phyloP scores from a whole-genome alignment of 148 eudicot genomes.

The Silene uniflora region DNA sequence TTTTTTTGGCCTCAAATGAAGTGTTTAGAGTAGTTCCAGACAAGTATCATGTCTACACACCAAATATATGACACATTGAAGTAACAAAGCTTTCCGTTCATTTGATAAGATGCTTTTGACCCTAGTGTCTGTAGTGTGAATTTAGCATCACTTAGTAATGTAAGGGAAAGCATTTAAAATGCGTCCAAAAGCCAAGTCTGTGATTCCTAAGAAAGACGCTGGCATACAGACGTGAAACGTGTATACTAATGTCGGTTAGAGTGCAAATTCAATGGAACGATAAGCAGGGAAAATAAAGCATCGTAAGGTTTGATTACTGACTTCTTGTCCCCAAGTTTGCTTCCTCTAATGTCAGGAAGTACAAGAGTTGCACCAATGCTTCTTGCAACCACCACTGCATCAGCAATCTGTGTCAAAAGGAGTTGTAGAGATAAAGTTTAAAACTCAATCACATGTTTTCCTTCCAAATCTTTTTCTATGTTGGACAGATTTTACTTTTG shows the following conservation, averaged over 20 bases:
- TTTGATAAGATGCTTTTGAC: neutral
- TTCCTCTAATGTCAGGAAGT: constrained; percentile 92
- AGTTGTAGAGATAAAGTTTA: constrained; percentile 1
- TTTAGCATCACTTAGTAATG: neutral
- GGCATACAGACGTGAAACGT: neutral
- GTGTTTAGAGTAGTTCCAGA: neutral
- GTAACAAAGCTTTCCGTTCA: neutral
- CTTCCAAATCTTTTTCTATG: too few relatives aligned
- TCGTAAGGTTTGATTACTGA: constrained; percentile 28
- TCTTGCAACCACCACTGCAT: constrained; percentile 87
- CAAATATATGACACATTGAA: neutral
- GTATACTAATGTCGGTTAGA: neutral
- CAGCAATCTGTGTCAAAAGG: constrained; percentile 55
- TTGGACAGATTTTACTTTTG: too few relatives aligned
- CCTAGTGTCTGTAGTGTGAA: too few relatives aligned
- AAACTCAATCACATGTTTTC: neutral
- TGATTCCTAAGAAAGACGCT: neutral
- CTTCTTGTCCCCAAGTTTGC: constrained; percentile 78
- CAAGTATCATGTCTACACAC: neutral
- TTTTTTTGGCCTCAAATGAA: too few relatives aligned
- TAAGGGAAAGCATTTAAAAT: neutral
- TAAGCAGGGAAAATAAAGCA: neutral
- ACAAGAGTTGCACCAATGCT: constrained; percentile 88
- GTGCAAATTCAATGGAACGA: neutral
- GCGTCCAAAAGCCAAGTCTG: neutral